phyloP scores from a whole-genome alignment of 257 asterid species.

The Plantago ovata region DNA sequence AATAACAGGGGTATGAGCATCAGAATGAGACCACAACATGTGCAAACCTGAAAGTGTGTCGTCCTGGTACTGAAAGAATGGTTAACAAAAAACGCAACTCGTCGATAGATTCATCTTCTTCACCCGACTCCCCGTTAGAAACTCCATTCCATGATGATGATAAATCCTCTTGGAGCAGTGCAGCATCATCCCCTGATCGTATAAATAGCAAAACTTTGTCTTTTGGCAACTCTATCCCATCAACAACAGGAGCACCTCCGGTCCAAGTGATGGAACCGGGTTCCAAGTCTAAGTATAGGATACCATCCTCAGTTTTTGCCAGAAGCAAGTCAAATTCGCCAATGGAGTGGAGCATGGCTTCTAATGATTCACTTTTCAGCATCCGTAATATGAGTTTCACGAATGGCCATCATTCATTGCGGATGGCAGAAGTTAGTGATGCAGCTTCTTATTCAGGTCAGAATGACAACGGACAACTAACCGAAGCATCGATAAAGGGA shows the following conservation, averaged over 20 bases:
- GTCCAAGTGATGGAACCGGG: not conserved
- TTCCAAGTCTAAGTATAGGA: not conserved
- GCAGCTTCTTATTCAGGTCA: not conserved
- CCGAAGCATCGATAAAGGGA: not conserved
- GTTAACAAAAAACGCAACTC: no score
- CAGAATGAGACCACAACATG: no score
- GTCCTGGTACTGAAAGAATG: no score
- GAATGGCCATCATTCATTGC: not conserved
- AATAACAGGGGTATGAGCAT: no score
- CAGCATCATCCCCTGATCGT: not conserved
- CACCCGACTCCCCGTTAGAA: not conserved
- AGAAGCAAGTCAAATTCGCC: not conserved
- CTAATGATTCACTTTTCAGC: slow-evolving; percentile 1
- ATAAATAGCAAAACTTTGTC: not conserved
- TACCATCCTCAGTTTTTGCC: not conserved
- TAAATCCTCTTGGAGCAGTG: not conserved
- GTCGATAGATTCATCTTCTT: not conserved
- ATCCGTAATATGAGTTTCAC: slow-evolving; percentile 4
- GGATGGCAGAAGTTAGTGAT: not conserved
- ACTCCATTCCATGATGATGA: not conserved
- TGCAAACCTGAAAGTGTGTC: no score
- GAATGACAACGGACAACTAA: not conserved
- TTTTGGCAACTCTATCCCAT: not conserved
- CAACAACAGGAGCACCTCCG: not conserved
- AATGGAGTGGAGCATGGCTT: not conserved